Evolutionary conservation across 805 yeast species (phyloP).

Genomic region (Spathaspora gorwiae): DNA sequence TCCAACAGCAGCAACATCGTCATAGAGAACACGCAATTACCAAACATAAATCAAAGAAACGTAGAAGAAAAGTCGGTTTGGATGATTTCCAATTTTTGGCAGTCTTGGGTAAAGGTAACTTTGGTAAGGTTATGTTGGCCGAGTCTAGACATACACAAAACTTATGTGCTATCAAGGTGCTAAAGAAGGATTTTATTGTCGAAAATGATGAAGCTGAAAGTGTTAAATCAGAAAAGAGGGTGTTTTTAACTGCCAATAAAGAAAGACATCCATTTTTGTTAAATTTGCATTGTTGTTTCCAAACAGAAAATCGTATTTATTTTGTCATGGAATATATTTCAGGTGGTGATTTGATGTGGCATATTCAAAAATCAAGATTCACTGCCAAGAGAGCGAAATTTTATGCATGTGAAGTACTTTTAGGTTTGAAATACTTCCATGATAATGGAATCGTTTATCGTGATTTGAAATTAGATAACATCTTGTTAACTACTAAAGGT

Average conservation of each 20-base stretch:
- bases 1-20: slow-evolving; percentile 7
- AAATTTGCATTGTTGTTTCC: slow-evolving; percentile 91
- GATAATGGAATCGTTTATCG: slow-evolving; percentile 94
- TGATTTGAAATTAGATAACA: slow-evolving; percentile 93
- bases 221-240: slow-evolving; percentile 90
- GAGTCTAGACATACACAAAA: slow-evolving; percentile 79
- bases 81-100: slow-evolving; percentile 94
- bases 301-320: slow-evolving; percentile 93
- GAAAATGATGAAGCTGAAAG: slow-evolving; percentile 96
- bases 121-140: slow-evolving; percentile 97
- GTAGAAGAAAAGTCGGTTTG: slow-evolving; percentile 75
- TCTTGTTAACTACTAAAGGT: slow-evolving; percentile 81
- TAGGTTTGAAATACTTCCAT: slow-evolving; percentile 90
- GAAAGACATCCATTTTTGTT: slow-evolving; percentile 91
- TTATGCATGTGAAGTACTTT: slow-evolving; percentile 92
- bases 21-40: background rate
- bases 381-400: slow-evolving; percentile 91
- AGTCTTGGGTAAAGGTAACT: slow-evolving; percentile 96
- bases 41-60: slow-evolving; percentile 23
- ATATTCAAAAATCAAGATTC: slow-evolving; percentile 87
- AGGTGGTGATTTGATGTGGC: slow-evolving; percentile 99
- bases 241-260: slow-evolving; percentile 76
- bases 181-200: slow-evolving; percentile 91
- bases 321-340: slow-evolving; percentile 98
- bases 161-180: slow-evolving; percentile 91